Conservation (phyloP, 2,329 filamentous ascomycete genomes). For the Ceratocystiopsis minuta region DNA sequence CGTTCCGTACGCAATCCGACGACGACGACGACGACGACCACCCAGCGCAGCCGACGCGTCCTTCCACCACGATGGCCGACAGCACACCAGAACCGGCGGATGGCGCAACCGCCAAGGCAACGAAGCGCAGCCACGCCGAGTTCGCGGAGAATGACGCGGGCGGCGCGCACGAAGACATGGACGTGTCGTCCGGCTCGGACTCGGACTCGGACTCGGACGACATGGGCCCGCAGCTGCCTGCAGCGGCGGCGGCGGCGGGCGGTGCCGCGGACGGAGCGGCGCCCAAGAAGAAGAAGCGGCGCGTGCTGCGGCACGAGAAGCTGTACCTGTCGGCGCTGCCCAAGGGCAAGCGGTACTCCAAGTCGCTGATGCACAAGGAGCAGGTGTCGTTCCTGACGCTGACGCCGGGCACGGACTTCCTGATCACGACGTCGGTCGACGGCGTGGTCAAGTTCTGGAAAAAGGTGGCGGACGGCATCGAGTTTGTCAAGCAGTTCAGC, state of each 20-base stretch:
- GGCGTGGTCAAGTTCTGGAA: slow-evolving; percentile 99
- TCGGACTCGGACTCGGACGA: slow-evolving; percentile 43
- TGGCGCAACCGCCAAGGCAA: slow-evolving; percentile 19
- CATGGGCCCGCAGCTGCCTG: slow-evolving; percentile 81
- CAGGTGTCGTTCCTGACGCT: slow-evolving; percentile 76
- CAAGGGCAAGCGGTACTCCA: slow-evolving; percentile 65
- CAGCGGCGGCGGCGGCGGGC: slow-evolving; percentile 49
- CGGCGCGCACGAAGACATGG: neutral
- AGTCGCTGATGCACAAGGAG: slow-evolving; percentile 96
- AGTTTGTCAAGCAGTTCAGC: slow-evolving; percentile 96
- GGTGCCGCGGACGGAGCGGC: slow-evolving; percentile 43
- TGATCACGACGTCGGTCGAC: slow-evolving; percentile 84
- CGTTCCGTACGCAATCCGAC: no score
- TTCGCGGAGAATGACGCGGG: slow-evolving; percentile 27
- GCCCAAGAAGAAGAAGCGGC: slow-evolving; percentile 63
- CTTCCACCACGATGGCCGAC: slow-evolving; percentile 2
- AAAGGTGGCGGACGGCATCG: slow-evolving; percentile 73
- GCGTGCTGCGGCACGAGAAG: slow-evolving; percentile 84
- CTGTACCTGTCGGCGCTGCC: slow-evolving; percentile 85
- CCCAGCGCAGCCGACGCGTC: neutral
- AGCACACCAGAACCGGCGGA: slow-evolving; percentile 2
- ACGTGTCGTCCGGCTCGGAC: slow-evolving; percentile 1
- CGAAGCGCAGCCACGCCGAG: slow-evolving; percentile 39
- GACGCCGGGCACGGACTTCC: slow-evolving; percentile 81
- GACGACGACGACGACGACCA: neutral